Percentiles rank a stretch among this genome's conserved stretches.
phyloP scores from a whole-genome alignment of 176 grass and related monocot species.

The barley (Hordeum vulgare) region DNA sequence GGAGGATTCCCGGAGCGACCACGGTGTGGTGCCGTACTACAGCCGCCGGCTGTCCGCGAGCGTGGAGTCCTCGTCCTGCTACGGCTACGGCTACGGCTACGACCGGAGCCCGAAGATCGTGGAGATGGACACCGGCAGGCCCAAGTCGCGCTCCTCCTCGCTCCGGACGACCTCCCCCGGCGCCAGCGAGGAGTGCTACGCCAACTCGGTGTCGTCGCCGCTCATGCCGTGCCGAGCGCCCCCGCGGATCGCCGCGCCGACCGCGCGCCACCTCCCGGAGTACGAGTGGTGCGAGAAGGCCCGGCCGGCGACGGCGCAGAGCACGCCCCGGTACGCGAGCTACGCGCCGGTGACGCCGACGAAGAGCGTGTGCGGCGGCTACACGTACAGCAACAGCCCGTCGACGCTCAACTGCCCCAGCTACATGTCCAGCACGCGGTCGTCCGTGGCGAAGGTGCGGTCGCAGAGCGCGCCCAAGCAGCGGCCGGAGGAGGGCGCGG shows the following conservation, averaged over 20 bases:
- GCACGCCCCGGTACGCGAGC: constrained; percentile 57
- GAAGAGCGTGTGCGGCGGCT: constrained; percentile 40
- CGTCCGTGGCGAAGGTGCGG: constrained; percentile 78
- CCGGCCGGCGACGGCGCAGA: constrained; percentile 71
- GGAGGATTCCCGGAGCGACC: constrained; percentile 74
- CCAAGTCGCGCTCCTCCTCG: constrained; percentile 61
- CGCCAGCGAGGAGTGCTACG: constrained; percentile 21
- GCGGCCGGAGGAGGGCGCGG: constrained; percentile 35
- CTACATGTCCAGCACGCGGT: constrained; percentile 92
- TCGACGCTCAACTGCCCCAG: constrained; percentile 37
- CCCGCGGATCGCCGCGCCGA: constrained; percentile 45
- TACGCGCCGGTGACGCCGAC: constrained; percentile 53
- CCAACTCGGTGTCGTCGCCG: constrained; percentile 47
- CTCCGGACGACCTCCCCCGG: constrained; percentile 47
- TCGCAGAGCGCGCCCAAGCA: constrained; percentile 98
- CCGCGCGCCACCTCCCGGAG: constrained; percentile 42
- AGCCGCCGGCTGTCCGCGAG: constrained; percentile 66
- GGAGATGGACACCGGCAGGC: constrained; percentile 77
- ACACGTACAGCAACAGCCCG: background rate
- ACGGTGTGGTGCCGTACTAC: constrained; percentile 54
- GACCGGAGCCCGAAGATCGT: constrained; percentile 95
- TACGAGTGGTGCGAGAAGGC: constrained; percentile 55
- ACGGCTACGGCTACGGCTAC: constrained; percentile 17
- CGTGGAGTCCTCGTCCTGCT: constrained; percentile 58
- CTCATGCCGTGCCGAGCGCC: constrained; percentile 27